Conservation (phyloP, 208 protist genomes). For the Trypanosoma conorhini region DNA sequence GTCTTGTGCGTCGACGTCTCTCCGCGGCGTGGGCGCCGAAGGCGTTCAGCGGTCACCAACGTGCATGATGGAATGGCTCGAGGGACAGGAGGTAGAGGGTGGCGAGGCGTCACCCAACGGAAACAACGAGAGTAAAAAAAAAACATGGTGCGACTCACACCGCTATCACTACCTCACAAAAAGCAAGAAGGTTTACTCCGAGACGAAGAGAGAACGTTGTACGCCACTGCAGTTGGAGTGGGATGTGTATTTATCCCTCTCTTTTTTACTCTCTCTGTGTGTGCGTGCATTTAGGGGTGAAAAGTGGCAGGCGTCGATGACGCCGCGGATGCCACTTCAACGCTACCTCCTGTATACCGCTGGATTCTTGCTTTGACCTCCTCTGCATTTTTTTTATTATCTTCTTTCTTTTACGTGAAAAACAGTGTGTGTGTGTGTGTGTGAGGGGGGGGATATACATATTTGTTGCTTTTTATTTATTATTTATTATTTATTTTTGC, state of each 20-base stretch:
- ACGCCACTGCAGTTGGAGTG: neutral
- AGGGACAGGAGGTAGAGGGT: neutral
- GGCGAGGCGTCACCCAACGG: neutral
- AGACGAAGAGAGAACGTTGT: too few relatives aligned
- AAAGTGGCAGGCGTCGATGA: too few relatives aligned
- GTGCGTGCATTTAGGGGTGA: neutral
- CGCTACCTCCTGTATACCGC: too few relatives aligned
- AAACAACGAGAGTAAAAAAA: constrained; percentile 11
- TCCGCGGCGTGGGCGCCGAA: neutral
- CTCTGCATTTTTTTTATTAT: neutral
- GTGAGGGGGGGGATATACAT: constrained; percentile 3
- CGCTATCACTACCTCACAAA: too few relatives aligned
- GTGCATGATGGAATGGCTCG: neutral
- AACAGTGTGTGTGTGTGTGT: too few relatives aligned
- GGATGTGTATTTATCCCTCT: constrained; percentile 7
- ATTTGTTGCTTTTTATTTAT: too few relatives aligned
- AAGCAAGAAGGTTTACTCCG: too few relatives aligned
- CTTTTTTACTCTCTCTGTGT: constrained; percentile 18
- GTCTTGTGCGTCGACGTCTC: neutral
- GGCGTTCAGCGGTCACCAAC: neutral
- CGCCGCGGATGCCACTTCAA: too few relatives aligned
- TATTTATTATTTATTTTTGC: constrained; percentile 23
- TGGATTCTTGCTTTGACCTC: too few relatives aligned
- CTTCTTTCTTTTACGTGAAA: constrained; percentile 7
- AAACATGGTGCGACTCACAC: neutral